Conservation (phyloP, 2,329 filamentous ascomycete species). For the Fusarium vanettenii region DNA sequence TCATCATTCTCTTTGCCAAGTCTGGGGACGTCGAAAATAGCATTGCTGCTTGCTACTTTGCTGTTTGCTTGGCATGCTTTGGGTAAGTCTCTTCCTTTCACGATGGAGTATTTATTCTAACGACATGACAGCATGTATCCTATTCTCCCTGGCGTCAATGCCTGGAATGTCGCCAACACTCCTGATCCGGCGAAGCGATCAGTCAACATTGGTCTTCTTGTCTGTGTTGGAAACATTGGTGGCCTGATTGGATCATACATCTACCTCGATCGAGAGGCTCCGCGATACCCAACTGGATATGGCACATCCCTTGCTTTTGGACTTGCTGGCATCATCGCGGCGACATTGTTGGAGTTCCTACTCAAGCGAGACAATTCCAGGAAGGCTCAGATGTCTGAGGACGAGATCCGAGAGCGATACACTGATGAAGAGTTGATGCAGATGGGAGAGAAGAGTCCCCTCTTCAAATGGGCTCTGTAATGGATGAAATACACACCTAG, state of each 20-base stretch:
- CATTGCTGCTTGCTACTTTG: background rate
- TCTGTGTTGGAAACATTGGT: slow-evolving; percentile 48
- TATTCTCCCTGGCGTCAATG: slow-evolving; percentile 54
- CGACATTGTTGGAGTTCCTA: background rate
- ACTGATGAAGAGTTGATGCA: background rate
- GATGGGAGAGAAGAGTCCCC: background rate
- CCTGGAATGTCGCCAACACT: slow-evolving; percentile 56
- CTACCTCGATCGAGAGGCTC: background rate
- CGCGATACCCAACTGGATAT: background rate
- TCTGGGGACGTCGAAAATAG: background rate
- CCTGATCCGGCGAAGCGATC: slow-evolving; percentile 53
- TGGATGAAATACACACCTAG: background rate
- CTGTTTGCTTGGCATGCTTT: background rate
- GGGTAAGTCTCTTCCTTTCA: background rate
- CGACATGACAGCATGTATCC: slow-evolving; percentile 49
- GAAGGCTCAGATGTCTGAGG: background rate
- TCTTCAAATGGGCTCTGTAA: background rate
- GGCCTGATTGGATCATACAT: background rate
- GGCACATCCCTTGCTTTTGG: background rate
- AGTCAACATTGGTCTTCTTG: slow-evolving; percentile 54
- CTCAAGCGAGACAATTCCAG: background rate
- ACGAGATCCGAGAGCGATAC: background rate
- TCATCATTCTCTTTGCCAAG: background rate
- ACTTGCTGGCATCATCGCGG: background rate
- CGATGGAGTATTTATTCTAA: background rate